phyloP scores from a whole-genome alignment of 2,329 filamentous ascomycete species.

The Calonectria ilicicola region DNA sequence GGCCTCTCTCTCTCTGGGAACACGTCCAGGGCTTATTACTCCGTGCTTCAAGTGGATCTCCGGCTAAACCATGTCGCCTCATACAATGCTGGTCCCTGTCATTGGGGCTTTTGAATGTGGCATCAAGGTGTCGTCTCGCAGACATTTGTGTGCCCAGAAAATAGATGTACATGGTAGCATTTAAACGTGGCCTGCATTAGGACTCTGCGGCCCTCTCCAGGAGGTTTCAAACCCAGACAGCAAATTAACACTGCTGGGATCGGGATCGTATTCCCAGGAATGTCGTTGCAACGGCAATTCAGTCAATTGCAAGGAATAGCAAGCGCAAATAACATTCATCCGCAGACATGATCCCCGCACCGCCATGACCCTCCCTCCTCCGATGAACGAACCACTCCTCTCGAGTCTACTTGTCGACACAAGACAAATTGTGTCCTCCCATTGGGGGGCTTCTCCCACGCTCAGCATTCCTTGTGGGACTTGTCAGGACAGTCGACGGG shows the following conservation, averaged over 20 bases:
- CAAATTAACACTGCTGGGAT: not conserved
- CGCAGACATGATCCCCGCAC: constrained; percentile 12
- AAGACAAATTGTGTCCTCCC: not conserved
- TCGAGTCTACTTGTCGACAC: constrained; percentile 2
- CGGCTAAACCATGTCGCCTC: constrained; percentile 11
- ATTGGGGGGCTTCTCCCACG: not conserved
- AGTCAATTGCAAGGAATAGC: not conserved
- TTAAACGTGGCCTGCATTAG: constrained; percentile 4
- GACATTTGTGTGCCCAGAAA: not conserved
- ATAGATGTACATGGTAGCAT: constrained; percentile 7
- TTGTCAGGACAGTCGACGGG: constrained; percentile 5
- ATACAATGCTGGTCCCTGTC: constrained; percentile 22
- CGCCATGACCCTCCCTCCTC: constrained; percentile 1
- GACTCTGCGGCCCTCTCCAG: not conserved
- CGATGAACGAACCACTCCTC: constrained; percentile 15
- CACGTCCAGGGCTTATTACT: constrained; percentile 23
- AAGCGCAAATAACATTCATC: constrained; percentile 6
- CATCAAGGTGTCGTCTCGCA: constrained; percentile 22
- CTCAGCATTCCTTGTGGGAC: constrained; percentile 3
- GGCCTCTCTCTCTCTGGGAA: constrained; percentile 17
- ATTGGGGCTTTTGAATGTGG: constrained; percentile 20
- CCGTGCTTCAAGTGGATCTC: constrained; percentile 12
- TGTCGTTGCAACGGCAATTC: not conserved
- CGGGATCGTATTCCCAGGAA: not conserved
- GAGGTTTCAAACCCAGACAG: not conserved